Percentiles rank a stretch among this genome's conserved stretches.
These are phyloP conservation scores for Vanderwaltozyma tropicalis DNA, from an alignment of 805 yeast species.

Conservation along the genomic window DNA sequence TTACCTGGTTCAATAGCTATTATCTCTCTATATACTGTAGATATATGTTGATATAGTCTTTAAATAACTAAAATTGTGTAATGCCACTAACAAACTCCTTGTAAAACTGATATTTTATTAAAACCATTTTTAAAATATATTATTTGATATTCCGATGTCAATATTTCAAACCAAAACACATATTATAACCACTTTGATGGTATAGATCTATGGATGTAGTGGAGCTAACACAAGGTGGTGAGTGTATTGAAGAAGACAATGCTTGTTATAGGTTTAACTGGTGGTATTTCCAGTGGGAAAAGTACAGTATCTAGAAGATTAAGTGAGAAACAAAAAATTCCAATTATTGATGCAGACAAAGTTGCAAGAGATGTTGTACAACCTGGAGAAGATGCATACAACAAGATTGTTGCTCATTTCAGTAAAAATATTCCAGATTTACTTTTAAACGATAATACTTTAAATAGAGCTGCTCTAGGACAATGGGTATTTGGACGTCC, in stretches of 20 bases:
- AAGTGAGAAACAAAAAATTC: conserved; percentile 38
- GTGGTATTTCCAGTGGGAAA: conserved; percentile 96
- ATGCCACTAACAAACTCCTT: too few species aligned
- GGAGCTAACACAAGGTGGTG: too few species aligned
- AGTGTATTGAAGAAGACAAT: conserved; percentile 28
- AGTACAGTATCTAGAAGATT: conserved; percentile 71
- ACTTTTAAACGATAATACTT: conserved; percentile 31
- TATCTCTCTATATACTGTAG: too few species aligned
- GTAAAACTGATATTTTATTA: too few species aligned
- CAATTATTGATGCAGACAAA: conserved; percentile 80
- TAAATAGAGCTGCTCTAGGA: conserved; percentile 69
- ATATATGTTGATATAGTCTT: too few species aligned
- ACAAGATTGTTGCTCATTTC: conserved; percentile 53
- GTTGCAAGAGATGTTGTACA: conserved; percentile 79
- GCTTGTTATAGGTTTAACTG: conserved; percentile 92
- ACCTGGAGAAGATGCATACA: conserved; percentile 69
- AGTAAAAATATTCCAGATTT: conserved; percentile 42
- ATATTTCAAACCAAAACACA: too few species aligned
- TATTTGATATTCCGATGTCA: too few species aligned
- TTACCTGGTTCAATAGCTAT: too few species aligned
- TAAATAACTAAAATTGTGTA: too few species aligned
- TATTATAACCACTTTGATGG: too few species aligned
- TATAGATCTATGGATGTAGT: background rate
- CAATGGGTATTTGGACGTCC: conserved; percentile 63
- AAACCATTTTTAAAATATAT: too few species aligned